Evolutionary conservation across 1,284 basidiomycete species (phyloP).

Genomic region (Volvariella volvacea): DNA sequence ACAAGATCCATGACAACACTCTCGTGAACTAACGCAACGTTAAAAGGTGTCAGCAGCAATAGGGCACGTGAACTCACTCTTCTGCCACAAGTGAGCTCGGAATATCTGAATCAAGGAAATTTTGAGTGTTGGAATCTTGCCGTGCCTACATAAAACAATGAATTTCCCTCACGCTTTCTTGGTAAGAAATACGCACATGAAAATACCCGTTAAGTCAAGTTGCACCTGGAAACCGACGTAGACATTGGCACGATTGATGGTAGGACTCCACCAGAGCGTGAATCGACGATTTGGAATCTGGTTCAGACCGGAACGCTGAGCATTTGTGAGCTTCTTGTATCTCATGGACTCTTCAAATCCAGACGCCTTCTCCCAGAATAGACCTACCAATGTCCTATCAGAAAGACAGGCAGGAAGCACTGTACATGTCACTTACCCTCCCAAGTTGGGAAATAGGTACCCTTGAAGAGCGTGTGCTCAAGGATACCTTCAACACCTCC

Average conservation of each 20-base stretch:
- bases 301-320: conserved; percentile 92
- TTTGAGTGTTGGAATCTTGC: conserved; percentile 96
- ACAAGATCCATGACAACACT: conserved; percentile 96
- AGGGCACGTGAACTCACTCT: conserved; percentile 42
- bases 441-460: conserved; percentile 92
- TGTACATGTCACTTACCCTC: conserved; percentile 42
- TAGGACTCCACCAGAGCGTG: conserved; percentile 99
- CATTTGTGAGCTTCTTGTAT: conserved; percentile 94
- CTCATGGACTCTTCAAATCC: conserved; percentile 98
- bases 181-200: conserved; percentile 50
- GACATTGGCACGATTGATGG: conserved; percentile 97
- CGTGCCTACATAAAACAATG: conserved; percentile 63
- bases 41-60: conserved; percentile 9
- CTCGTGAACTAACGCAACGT: conserved; percentile 54
- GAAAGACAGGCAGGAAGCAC: conserved; percentile 1
- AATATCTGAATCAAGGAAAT: conserved; percentile 99
- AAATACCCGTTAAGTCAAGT: conserved; percentile 92
- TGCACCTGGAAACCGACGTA: conserved; percentile 99
- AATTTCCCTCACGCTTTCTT: conserved; percentile 3
- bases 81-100: conserved; percentile 99
- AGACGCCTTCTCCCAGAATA: conserved; percentile 96
- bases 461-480: conserved; percentile 97
- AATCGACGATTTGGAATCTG: conserved; percentile 99
- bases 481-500: conserved; percentile 97
- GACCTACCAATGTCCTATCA: conserved; percentile 33